Evolutionary conservation across 129 eudicot species (phyloP).

Genomic region (Solidago caesia): DNA sequence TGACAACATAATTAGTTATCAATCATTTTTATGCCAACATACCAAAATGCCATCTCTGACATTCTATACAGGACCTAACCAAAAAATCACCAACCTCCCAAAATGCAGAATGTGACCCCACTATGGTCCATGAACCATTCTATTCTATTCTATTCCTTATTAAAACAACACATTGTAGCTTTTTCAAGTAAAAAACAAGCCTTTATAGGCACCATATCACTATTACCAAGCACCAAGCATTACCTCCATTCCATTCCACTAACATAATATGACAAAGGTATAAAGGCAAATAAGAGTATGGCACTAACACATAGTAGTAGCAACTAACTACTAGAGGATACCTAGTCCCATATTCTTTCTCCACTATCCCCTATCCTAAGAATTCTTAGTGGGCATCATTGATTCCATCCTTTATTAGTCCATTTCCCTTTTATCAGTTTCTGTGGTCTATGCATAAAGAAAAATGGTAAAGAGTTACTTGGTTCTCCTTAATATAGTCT

Average conservation of each 20-base stretch:
- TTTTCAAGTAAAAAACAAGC: conserved; percentile 29
- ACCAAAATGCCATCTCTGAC: conserved; percentile 21
- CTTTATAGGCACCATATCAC: conserved; percentile 22
- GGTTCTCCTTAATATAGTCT: conserved; percentile 13
- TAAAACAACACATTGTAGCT: conserved; percentile 19
- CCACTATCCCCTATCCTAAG: neutral
- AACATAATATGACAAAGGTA: conserved; percentile 38
- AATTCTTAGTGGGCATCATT: conserved; percentile 24
- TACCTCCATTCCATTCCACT: conserved; percentile 33
- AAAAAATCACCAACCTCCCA: conserved; percentile 31
- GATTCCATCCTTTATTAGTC: neutral
- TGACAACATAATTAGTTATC: conserved; percentile 26
- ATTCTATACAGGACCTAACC: conserved; percentile 15
- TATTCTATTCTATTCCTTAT: conserved; percentile 16
- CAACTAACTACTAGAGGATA: conserved; percentile 20
- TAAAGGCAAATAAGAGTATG: conserved; percentile 29
- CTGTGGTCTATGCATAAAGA: neutral
- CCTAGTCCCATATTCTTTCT: conserved; percentile 24
- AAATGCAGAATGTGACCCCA: conserved; percentile 28
- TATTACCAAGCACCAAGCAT: conserved; percentile 21
- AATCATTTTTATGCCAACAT: conserved; percentile 30
- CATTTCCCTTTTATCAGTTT: neutral
- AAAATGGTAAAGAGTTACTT: neutral
- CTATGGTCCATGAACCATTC: conserved; percentile 22
- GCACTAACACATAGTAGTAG: conserved; percentile 31